Evolutionary conservation across 148 eudicot genomes (phyloP).

Genomic region (Vaccinium macrocarpon): DNA sequence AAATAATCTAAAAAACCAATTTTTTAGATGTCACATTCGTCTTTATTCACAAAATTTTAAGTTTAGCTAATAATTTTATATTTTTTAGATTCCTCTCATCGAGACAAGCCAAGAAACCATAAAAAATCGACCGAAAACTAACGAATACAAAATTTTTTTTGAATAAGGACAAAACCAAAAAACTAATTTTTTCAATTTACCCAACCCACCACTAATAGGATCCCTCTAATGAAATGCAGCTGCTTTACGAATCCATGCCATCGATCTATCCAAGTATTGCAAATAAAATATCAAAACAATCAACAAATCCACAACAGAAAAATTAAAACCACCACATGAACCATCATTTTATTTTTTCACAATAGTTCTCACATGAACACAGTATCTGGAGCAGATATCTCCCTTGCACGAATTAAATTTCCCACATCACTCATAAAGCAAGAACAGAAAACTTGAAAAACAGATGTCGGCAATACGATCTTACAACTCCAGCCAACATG

Average conservation of each 20-base stretch:
- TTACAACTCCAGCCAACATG: background rate
- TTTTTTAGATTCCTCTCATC: too few species aligned
- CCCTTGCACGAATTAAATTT: background rate
- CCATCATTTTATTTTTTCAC: background rate
- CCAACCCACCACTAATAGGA: too few species aligned
- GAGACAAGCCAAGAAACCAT: too few species aligned
- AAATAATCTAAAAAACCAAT: too few species aligned
- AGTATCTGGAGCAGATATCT: background rate
- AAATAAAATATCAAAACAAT: background rate
- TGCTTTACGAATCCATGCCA: background rate
- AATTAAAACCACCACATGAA: background rate
- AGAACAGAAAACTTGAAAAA: background rate
- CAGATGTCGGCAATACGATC: background rate
- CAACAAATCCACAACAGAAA: background rate
- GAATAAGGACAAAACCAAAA: too few species aligned
- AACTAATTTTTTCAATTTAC: too few species aligned
- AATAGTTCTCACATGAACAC: background rate
- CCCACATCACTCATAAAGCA: background rate
- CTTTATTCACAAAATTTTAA: too few species aligned
- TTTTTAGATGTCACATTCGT: too few species aligned
- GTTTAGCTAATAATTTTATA: too few species aligned
- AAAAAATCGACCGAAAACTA: too few species aligned
- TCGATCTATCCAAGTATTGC: background rate
- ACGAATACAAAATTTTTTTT: too few species aligned
- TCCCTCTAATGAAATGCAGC: background rate